phyloP scores from a whole-genome alignment of 495 filamentous ascomycete species.

The Acidomyces sp. region DNA sequence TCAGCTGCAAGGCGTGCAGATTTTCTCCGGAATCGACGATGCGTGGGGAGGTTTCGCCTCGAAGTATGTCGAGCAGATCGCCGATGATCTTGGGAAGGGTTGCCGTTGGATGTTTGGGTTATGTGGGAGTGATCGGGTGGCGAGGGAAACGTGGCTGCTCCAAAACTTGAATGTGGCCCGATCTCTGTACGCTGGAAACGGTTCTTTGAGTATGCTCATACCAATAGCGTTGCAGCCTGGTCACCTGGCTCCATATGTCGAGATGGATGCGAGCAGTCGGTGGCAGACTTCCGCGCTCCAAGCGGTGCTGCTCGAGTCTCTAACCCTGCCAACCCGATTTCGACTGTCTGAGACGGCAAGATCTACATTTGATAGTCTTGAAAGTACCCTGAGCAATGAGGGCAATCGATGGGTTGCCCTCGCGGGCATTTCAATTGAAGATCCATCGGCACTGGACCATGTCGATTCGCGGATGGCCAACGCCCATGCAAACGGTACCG shows the following conservation, averaged over 20 bases:
- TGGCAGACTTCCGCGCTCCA: slow-evolving; percentile 79
- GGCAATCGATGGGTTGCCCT: slow-evolving; percentile 71
- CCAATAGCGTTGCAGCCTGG: slow-evolving; percentile 54
- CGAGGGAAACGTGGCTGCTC: slow-evolving; percentile 21
- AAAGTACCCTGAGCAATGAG: slow-evolving; percentile 57
- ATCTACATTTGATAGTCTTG: slow-evolving; percentile 48
- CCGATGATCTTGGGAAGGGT: slow-evolving; percentile 85
- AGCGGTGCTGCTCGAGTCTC: slow-evolving; percentile 63
- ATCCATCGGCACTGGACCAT: slow-evolving; percentile 14
- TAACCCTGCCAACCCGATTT: slow-evolving; percentile 64
- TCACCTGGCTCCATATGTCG: slow-evolving; percentile 45
- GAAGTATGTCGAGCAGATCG: slow-evolving; percentile 62
- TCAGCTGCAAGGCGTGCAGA: slow-evolving; percentile 73
- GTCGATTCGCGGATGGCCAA: slow-evolving; percentile 16
- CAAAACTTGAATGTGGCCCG: slow-evolving; percentile 49
- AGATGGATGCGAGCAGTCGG: slow-evolving; percentile 48
- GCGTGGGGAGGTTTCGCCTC: slow-evolving; percentile 86
- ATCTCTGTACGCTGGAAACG: slow-evolving; percentile 50
- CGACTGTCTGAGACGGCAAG: slow-evolving; percentile 37
- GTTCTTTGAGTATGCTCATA: slow-evolving; percentile 63
- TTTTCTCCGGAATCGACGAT: slow-evolving; percentile 69
- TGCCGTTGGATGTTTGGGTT: slow-evolving; percentile 76
- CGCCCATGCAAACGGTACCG: neutral
- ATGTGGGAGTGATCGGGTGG: slow-evolving; percentile 30
- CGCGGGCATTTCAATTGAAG: slow-evolving; percentile 43